phyloP scores from a whole-genome alignment of 148 eudicot species.

The Heliosperma pusillum region DNA sequence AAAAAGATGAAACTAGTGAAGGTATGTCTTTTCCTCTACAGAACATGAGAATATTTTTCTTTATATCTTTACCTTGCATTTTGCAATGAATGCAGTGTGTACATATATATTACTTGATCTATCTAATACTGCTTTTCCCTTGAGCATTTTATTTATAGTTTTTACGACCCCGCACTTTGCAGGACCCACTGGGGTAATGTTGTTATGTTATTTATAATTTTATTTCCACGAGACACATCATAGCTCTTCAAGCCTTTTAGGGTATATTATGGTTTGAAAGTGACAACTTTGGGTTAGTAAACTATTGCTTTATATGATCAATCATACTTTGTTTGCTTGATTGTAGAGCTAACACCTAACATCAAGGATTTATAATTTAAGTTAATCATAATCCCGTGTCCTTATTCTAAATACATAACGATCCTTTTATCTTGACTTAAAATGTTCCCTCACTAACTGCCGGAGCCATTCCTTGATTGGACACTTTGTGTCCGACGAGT shows the following conservation, averaged over 20 bases:
- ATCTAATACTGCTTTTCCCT: background rate
- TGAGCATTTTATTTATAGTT: background rate
- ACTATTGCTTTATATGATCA: background rate
- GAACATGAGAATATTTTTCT: background rate
- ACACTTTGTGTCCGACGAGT: background rate
- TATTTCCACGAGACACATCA: background rate
- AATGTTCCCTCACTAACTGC: background rate
- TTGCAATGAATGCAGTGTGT: background rate
- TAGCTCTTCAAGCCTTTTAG: background rate
- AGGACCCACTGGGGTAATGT: no score
- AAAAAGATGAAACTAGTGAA: conserved; percentile 87
- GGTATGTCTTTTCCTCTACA: conserved; percentile 36
- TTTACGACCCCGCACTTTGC: no score
- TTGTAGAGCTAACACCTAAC: background rate
- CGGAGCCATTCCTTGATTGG: background rate
- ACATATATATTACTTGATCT: background rate
- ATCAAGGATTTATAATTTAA: background rate
- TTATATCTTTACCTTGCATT: background rate
- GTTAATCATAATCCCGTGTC: background rate
- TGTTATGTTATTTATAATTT: no score
- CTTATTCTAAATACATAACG: background rate
- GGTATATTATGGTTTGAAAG: background rate
- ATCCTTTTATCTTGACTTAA: background rate
- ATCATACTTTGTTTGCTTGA: background rate
- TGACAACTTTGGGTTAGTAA: background rate